Conservation (phyloP, 139 green algal genomes). For the Spirogloea muscicola region DNA sequence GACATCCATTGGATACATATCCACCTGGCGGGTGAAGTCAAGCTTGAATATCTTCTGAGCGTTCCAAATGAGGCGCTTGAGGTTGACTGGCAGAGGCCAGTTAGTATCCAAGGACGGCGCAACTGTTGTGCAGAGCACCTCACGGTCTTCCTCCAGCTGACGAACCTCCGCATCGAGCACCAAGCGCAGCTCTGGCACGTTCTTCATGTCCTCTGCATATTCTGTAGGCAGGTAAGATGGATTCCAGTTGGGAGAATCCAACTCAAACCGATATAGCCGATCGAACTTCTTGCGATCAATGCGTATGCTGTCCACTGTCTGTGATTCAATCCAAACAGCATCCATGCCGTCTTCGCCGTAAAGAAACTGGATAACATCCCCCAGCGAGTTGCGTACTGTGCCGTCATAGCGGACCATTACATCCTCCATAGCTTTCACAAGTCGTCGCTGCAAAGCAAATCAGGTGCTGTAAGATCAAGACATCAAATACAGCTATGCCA, state of each 20-base stretch:
- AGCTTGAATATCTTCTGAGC: constrained; percentile 60
- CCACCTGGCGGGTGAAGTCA: constrained; percentile 23
- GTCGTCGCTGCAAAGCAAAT: too few relatives aligned
- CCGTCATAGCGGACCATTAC: constrained; percentile 93
- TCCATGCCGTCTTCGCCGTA: constrained; percentile 99
- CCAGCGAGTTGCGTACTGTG: constrained; percentile 85
- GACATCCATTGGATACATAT: constrained; percentile 64
- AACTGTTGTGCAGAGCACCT: constrained; percentile 74
- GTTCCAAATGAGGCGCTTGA: constrained; percentile 88
- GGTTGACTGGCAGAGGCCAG: constrained; percentile 87
- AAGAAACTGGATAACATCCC: constrained; percentile 86
- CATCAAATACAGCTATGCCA: too few relatives aligned
- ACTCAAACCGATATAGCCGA: constrained; percentile 53
- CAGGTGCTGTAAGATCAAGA: too few relatives aligned
- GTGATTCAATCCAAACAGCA: constrained; percentile 81
- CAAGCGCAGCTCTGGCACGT: constrained; percentile 39
- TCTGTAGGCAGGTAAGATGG: constrained; percentile 31
- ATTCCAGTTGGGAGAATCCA: constrained; percentile 52
- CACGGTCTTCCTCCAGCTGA: constrained; percentile 64
- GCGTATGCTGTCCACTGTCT: constrained; percentile 77
- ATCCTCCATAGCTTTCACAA: constrained; percentile 99
- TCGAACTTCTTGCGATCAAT: constrained; percentile 59
- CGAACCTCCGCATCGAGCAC: constrained; percentile 45
- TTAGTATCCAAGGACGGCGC: constrained; percentile 71
- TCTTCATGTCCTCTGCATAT: constrained; percentile 55